A percentile compares a stretch with the other conserved stretches of the same genome.
Conservation (phyloP, 805 yeast species). For the Candida bentonensis region DNA sequence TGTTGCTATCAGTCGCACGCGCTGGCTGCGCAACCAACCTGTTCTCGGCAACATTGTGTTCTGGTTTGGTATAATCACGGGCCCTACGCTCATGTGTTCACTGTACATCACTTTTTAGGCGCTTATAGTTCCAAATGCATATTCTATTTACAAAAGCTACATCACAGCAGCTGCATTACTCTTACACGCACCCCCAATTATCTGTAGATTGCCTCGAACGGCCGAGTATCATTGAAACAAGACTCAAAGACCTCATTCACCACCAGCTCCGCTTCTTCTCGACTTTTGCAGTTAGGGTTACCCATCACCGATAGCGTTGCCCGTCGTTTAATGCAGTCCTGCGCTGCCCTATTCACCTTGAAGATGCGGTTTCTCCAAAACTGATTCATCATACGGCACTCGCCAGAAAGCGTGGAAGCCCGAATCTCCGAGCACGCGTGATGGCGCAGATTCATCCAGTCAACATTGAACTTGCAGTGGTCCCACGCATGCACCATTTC, state of each 20-base stretch:
- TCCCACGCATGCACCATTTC: constrained; percentile 92
- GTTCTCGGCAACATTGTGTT: constrained; percentile 68
- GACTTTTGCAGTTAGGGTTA: constrained; percentile 67
- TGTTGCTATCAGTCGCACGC: constrained; percentile 47
- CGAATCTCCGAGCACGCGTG: constrained; percentile 96
- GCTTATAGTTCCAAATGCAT: not conserved
- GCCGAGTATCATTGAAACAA: constrained; percentile 90
- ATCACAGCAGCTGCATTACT: not conserved
- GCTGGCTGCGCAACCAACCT: constrained; percentile 38
- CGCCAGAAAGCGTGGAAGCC: constrained; percentile 88
- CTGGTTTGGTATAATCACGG: constrained; percentile 84
- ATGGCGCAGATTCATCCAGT: constrained; percentile 73
- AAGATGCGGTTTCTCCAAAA: constrained; percentile 39
- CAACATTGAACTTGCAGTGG: constrained; percentile 72
- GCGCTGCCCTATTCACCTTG: constrained; percentile 67
- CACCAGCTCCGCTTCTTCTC: constrained; percentile 59
- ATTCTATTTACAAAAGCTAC: constrained; percentile 1
- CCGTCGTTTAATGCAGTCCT: constrained; percentile 77
- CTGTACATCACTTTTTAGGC: constrained; percentile 59
- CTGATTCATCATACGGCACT: constrained; percentile 83
- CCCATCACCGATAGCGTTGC: constrained; percentile 75
- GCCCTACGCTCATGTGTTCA: constrained; percentile 81
- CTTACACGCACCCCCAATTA: constrained; percentile 17
- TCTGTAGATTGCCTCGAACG: constrained; percentile 83
- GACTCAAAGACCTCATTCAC: constrained; percentile 86